Percentiles rank a stretch among this genome's conserved stretches.
These are phyloP conservation scores for Trichoderma pleuroti DNA, from an alignment of 2,329 filamentous ascomycete genomes.

Conservation along the genomic window DNA sequence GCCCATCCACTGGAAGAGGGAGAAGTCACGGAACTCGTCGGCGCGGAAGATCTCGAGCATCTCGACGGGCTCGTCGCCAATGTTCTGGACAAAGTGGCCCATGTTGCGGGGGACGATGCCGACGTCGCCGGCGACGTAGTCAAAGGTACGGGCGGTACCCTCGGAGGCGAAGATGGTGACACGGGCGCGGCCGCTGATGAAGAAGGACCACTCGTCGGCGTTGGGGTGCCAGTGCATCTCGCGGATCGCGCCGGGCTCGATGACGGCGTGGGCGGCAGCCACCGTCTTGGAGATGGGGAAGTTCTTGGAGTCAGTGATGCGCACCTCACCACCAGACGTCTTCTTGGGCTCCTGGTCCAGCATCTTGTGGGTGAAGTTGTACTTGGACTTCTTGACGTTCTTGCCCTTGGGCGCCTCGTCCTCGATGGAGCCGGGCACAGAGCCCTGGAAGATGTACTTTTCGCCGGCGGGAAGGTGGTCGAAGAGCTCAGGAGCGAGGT, in stretches of 20 bases:
- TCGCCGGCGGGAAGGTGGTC: constrained; percentile 62
- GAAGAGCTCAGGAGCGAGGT: constrained; percentile 67
- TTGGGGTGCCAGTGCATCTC: constrained; percentile 84
- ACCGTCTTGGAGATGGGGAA: constrained; percentile 72
- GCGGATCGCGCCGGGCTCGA: constrained; percentile 67
- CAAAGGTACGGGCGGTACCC: constrained; percentile 67
- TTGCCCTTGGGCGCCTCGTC: constrained; percentile 61
- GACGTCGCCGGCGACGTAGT: constrained; percentile 71
- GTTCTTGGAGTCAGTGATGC: constrained; percentile 72
- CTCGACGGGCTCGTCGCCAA: constrained; percentile 70
- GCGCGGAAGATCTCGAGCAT: constrained; percentile 74
- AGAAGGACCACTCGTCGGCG: constrained; percentile 79
- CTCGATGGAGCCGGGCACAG: constrained; percentile 59
- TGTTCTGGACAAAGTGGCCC: constrained; percentile 79
- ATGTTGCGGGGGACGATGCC: constrained; percentile 74
- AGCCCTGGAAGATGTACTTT: constrained; percentile 76
- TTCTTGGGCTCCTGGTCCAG: constrained; percentile 64
- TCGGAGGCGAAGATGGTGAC: constrained; percentile 72
- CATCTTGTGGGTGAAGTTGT: constrained; percentile 69
- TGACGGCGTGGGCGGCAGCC: constrained; percentile 67
- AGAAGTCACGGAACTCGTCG: constrained; percentile 69
- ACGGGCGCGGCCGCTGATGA: constrained; percentile 67
- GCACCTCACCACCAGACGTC: constrained; percentile 66
- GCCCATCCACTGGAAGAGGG: constrained; percentile 71
- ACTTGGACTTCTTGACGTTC: constrained; percentile 62